Conservation (phyloP, 2,329 filamentous ascomycete genomes). For the Aspergillus thermomutatus region DNA sequence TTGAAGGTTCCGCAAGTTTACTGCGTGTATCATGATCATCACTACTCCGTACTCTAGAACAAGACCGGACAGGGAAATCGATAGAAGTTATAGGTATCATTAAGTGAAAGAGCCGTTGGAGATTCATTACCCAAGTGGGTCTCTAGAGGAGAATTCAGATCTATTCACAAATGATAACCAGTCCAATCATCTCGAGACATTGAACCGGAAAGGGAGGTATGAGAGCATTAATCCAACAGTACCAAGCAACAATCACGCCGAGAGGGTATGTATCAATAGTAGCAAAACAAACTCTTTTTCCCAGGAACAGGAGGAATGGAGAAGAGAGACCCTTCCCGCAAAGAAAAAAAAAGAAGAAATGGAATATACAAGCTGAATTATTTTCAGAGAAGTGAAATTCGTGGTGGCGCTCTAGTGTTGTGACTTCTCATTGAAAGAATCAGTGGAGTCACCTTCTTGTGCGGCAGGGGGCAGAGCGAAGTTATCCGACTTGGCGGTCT, state of each 20-base stretch:
- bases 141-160: not conserved
- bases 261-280: constrained; percentile 4
- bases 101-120: not conserved
- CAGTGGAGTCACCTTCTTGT: constrained; percentile 21
- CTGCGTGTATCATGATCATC: not conserved
- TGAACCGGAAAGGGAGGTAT: not conserved
- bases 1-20: not conserved
- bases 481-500: constrained; percentile 28
- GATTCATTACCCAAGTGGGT: not conserved
- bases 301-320: not conserved
- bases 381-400: not conserved
- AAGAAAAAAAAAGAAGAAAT: constrained; percentile 6
- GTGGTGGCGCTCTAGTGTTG: not conserved
- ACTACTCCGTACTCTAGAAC: not conserved
- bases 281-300: not conserved
- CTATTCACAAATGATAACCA: not conserved
- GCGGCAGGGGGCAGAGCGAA: constrained; percentile 36
- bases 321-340: constrained; percentile 3
- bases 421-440: constrained; percentile 23
- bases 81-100: not conserved
- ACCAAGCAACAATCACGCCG: not conserved
- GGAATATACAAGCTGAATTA: constrained; percentile 11
- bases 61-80: not conserved
- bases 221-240: not conserved
- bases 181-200: not conserved